Conservation (phyloP, 345 rosid genomes). For the Eucalyptus sideroxylon region DNA sequence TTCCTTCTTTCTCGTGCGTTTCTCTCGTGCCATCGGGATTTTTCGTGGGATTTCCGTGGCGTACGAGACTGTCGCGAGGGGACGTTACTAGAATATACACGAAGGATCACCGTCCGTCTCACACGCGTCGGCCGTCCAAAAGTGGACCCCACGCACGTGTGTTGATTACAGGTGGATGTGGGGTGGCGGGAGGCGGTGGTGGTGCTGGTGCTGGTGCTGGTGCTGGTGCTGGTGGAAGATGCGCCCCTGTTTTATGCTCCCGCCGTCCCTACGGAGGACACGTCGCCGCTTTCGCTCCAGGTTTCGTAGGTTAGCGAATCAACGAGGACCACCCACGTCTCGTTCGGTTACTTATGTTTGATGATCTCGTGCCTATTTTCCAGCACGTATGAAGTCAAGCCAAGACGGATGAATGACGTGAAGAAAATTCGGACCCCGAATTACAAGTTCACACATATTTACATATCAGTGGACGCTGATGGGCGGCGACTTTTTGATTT, state of each 20-base stretch:
- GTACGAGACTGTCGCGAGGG: not conserved
- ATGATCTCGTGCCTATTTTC: not conserved
- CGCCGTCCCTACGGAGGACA: not conserved
- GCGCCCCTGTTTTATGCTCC: not conserved
- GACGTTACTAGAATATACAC: not conserved
- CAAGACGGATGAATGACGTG: not conserved
- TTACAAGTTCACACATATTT: not conserved
- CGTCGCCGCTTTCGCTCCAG: not conserved
- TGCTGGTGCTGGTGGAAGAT: not conserved
- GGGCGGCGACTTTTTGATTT: not conserved
- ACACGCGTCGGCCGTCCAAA: not conserved
- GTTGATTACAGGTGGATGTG: not conserved
- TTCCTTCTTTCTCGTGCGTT: not conserved
- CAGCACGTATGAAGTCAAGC: not conserved
- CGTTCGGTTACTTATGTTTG: not conserved
- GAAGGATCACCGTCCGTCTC: not conserved
- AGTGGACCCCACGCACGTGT: not conserved
- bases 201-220: not conserved
- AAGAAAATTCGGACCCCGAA: not conserved
- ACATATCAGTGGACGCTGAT: not conserved
- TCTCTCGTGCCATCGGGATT: not conserved
- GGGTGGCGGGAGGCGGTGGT: not conserved
- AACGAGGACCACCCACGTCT: not conserved
- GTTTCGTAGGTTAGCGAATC: not conserved
- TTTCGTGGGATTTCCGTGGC: not conserved